Evolutionary conservation across 495 filamentous ascomycete species (phyloP).

Genomic region (Clohesyomyces aquaticus): DNA sequence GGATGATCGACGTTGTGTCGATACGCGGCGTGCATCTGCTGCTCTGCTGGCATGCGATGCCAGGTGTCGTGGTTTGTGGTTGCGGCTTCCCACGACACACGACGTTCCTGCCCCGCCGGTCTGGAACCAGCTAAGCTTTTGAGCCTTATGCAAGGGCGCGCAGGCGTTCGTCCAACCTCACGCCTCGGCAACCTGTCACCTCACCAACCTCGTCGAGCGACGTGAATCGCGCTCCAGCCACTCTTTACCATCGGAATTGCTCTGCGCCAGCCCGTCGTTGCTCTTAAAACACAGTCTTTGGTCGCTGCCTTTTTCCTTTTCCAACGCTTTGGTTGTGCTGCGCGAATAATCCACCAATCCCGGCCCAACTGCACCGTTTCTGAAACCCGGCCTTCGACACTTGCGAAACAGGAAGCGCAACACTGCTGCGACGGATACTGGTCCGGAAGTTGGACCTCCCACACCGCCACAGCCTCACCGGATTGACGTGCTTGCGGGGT

Average conservation of each 20-base stretch:
- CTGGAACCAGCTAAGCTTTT: constrained; percentile 19
- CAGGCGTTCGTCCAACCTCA: neutral
- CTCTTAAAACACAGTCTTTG: neutral
- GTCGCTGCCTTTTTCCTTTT: neutral
- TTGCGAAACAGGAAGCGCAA: neutral
- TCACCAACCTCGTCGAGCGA: constrained; percentile 1
- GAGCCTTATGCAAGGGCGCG: constrained; percentile 17
- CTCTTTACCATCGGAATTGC: neutral
- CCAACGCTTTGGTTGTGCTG: neutral
- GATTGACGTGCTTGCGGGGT: too few relatives aligned
- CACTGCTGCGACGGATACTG: neutral
- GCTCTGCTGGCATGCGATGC: neutral
- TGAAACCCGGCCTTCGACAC: constrained; percentile 8
- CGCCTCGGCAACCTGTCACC: neutral
- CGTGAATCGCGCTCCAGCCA: constrained; percentile 2
- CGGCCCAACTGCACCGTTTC: neutral
- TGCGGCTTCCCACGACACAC: neutral
- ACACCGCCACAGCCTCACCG: too few relatives aligned
- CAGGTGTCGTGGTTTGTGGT: neutral
- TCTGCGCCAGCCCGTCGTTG: neutral
- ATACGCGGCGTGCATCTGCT: neutral
- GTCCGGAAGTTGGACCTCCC: neutral
- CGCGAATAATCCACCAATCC: neutral
- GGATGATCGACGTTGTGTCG: neutral
- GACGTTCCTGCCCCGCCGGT: neutral